These are phyloP conservation scores for Raphanus hybrid DNA, from an alignment of 441 rosid genomes.

Conservation along the genomic window DNA sequence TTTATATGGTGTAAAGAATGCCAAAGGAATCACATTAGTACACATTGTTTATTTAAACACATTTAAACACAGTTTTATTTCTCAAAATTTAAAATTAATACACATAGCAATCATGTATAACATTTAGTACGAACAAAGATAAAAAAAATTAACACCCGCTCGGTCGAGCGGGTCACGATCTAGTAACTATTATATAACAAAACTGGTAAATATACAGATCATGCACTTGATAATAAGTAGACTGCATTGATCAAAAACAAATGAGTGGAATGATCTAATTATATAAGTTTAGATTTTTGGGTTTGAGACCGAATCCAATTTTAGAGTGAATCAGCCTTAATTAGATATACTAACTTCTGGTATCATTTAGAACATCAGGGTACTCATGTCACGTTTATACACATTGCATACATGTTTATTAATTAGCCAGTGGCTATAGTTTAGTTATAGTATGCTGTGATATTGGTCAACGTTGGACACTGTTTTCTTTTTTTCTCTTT, in stretches of 20 bases:
- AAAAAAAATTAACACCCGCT: no score
- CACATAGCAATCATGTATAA: no score
- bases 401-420: neutral
- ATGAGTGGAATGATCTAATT: neutral
- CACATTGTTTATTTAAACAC: no score
- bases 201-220: no score
- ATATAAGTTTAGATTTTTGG: neutral
- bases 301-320: neutral
- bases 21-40: no score
- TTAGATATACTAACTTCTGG: neutral
- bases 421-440: conserved; percentile 1
- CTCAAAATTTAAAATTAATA: no score
- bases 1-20: no score
- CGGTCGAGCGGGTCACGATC: no score
- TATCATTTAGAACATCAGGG: neutral
- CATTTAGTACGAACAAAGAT: no score
- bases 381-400: neutral
- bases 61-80: no score
- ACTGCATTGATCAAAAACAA: neutral
- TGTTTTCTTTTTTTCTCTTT: neutral
- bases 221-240: neutral
- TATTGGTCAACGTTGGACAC: neutral
- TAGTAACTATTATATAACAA: no score
- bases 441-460: neutral
- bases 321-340: neutral